Percentiles rank a stretch among this genome's conserved stretches.
phyloP scores from a whole-genome alignment of 1,284 basidiomycete genomes.

The Mycena sp. region DNA sequence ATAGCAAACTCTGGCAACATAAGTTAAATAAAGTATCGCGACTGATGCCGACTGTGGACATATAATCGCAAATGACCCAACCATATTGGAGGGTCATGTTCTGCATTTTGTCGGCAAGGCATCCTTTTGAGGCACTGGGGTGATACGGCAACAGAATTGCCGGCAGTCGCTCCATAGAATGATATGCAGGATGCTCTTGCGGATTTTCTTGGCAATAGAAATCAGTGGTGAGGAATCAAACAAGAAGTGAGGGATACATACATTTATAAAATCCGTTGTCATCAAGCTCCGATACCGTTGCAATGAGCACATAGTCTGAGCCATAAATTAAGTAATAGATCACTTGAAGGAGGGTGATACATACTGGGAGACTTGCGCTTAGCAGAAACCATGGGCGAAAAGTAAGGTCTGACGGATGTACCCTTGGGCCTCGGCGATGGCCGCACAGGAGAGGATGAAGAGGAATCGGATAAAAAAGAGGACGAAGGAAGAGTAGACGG shows the following conservation, averaged over 20 bases:
- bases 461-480: not conserved
- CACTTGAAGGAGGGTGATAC: not conserved
- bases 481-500: not conserved
- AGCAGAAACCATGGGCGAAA: not conserved
- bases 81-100: not conserved
- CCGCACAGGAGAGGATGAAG: not conserved
- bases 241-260: not conserved
- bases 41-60: not conserved
- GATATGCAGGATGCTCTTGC: not conserved
- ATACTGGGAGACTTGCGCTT: not conserved
- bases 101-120: not conserved
- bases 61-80: not conserved
- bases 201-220: not conserved
- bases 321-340: not conserved
- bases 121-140: not conserved
- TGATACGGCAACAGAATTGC: not conserved
- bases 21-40: not conserved
- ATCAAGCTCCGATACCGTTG: not conserved
- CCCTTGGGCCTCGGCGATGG: not conserved
- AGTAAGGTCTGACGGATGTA: not conserved
- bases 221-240: not conserved
- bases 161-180: not conserved
- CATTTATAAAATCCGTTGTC: not conserved
- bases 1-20: not conserved
- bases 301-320: not conserved